Conservation (phyloP, 192 early-diverging fungal genomes). For the Coemansia umbellata region DNA sequence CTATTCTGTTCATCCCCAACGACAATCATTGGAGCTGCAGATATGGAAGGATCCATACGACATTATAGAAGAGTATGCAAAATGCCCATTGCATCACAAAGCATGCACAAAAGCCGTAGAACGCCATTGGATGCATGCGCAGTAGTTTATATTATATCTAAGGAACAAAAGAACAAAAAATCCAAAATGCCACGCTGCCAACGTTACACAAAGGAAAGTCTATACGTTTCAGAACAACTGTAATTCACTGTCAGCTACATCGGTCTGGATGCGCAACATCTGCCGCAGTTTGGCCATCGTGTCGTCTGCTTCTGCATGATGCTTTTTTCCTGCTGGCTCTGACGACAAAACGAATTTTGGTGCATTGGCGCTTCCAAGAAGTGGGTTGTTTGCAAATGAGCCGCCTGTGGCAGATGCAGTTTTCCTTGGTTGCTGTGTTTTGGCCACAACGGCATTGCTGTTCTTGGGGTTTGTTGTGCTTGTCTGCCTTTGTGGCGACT, state of each 20-base stretch:
- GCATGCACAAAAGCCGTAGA: too few relatives aligned
- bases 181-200: too few relatives aligned
- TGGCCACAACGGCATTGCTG: not conserved
- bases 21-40: too few relatives aligned
- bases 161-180: too few relatives aligned
- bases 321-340: not conserved
- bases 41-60: too few relatives aligned
- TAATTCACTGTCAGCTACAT: not conserved
- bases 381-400: slow-evolving; percentile 30
- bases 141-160: too few relatives aligned
- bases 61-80: too few relatives aligned
- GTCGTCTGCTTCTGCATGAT: not conserved
- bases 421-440: not conserved
- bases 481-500: not conserved
- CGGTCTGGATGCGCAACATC: slow-evolving; percentile 37
- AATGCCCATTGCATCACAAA: too few relatives aligned
- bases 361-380: slow-evolving; percentile 6
- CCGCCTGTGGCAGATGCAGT: not conserved
- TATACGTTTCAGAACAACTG: not conserved
- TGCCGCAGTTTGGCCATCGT: slow-evolving; percentile 12
- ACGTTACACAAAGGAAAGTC: not conserved
- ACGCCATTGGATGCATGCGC: too few relatives aligned
- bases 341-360: slow-evolving; percentile 30
- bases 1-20: too few relatives aligned
- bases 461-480: not conserved